Conservation (phyloP, 2,329 filamentous ascomycete species). For the Pseudogymnoascus sp. region DNA sequence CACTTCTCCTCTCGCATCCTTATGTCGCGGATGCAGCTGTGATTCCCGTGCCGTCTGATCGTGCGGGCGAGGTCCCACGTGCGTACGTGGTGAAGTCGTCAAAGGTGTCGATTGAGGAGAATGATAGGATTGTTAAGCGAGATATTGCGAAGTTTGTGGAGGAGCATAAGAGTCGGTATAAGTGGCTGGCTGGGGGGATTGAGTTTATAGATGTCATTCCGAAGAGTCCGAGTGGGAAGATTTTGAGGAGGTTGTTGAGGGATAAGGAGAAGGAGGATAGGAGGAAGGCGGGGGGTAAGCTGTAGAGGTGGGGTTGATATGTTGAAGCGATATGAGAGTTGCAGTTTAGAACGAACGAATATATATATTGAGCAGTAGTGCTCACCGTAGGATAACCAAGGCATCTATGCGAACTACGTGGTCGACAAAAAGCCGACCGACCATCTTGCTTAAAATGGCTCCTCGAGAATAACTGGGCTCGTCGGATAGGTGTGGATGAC, state of each 20-base stretch:
- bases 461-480: too few species aligned
- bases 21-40: constrained; percentile 72
- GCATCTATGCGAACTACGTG: background rate
- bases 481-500: too few species aligned
- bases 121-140: constrained; percentile 42
- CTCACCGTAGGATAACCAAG: background rate
- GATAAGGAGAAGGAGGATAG: constrained; percentile 66
- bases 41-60: constrained; percentile 58
- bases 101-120: constrained; percentile 42
- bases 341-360: background rate
- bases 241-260: constrained; percentile 58
- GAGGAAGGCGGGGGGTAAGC: constrained; percentile 54
- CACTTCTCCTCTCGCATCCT: constrained; percentile 66
- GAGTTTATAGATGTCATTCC: constrained; percentile 60
- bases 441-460: too few species aligned
- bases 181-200: constrained; percentile 55
- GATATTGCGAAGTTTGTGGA: constrained; percentile 53
- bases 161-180: constrained; percentile 59
- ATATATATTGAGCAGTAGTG: background rate
- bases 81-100: constrained; percentile 55
- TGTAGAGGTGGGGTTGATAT: constrained; percentile 37
- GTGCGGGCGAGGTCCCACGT: constrained; percentile 56
- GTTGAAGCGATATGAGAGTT: background rate
- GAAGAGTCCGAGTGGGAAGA: constrained; percentile 69
- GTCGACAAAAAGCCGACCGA: background rate